Evolutionary conservation across 139 green algal species (phyloP), one percentile per base, ranked within the genome.

Genomic region (Nannochloris sp.): DNA sequence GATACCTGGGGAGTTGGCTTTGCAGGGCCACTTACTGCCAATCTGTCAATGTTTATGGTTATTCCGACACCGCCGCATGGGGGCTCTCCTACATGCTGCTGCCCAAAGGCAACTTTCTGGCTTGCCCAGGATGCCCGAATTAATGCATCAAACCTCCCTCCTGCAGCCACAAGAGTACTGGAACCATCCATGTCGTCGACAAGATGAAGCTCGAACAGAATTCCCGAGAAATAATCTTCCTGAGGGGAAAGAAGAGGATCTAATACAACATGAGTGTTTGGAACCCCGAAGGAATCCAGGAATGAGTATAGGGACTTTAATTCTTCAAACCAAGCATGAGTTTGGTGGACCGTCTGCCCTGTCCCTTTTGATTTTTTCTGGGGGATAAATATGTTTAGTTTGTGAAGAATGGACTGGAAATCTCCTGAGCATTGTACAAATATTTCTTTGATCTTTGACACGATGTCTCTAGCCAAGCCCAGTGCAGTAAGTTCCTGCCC

Each of bases 201-300:
- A 18, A 81, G 29, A 44, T 82, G 66, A n/a, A 85, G 57, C 71
- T 93, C 81, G 56, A 88, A 87, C 14, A 89, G 64, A 25, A 64
- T 23, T 4, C 83, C 85, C 7, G 48, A 74, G 71, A 84, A 93
- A 71, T 89, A 83, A 11, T 91, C 81, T 4, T 74, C 68, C 29
- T 83, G 72, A 2, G 88, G 88, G 18, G 75, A 60, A 61, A 95
- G 66, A 56, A 95, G 67, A 6, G 87, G 86, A 64, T 95, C 87
- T 40, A 95, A 44, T 44, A 84, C 55, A 15, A 91, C 18, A 21
- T 25, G 8, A 6, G 44, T 19, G 11, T 23, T n/a, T 44, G 64
- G 23, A 21, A 92, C 4, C 16, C 81, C 83, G 78, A 81, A 92
- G 3, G 66, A 46, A 16, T 60, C 57, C 51, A 86, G 66, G 51